These are phyloP conservation scores for Ploettnerulaceae sp. DNA, from an alignment of 2,329 filamentous ascomycete genomes.

Conservation along the genomic window DNA sequence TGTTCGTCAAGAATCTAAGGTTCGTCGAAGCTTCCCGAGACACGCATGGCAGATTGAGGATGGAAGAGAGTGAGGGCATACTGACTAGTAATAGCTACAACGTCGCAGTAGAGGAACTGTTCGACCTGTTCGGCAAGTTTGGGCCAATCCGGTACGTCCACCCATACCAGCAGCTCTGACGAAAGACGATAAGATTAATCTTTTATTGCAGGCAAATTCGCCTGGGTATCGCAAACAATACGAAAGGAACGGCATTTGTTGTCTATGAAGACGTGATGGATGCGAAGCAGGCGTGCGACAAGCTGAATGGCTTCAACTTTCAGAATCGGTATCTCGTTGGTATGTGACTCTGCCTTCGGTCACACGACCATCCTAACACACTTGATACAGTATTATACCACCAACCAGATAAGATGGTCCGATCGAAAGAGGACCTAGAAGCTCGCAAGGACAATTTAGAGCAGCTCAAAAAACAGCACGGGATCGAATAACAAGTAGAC, in stretches of 20 bases:
- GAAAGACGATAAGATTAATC: slow-evolving; percentile 8
- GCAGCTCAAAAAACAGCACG: slow-evolving; percentile 95
- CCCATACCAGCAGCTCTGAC: too few species aligned
- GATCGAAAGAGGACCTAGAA: slow-evolving; percentile 89
- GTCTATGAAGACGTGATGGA: slow-evolving; percentile 99
- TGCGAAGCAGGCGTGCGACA: slow-evolving; percentile 98
- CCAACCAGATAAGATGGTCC: slow-evolving; percentile 73
- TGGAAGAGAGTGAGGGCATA: slow-evolving; percentile 46
- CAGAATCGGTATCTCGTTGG: slow-evolving; percentile 98
- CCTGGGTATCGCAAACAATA: slow-evolving; percentile 94
- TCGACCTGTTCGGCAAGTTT: slow-evolving; percentile 98
- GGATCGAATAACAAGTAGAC: slow-evolving; percentile 93
- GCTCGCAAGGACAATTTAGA: slow-evolving; percentile 95
- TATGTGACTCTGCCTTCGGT: slow-evolving; percentile 45
- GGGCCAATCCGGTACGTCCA: slow-evolving; percentile 82
- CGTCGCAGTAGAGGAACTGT: slow-evolving; percentile 95
- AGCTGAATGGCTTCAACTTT: slow-evolving; percentile 99
- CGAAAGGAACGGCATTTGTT: slow-evolving; percentile 97
- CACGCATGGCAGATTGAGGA: slow-evolving; percentile 29
- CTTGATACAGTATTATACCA: slow-evolving; percentile 60
- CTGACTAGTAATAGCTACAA: slow-evolving; percentile 68
- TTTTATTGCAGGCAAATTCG: slow-evolving; percentile 77
- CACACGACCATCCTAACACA: slow-evolving; percentile 13
- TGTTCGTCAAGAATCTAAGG: slow-evolving; percentile 99
- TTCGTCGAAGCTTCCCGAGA: slow-evolving; percentile 41